phyloP scores from a whole-genome alignment of 140 eudicot species.

The Oenanthe javanica region DNA sequence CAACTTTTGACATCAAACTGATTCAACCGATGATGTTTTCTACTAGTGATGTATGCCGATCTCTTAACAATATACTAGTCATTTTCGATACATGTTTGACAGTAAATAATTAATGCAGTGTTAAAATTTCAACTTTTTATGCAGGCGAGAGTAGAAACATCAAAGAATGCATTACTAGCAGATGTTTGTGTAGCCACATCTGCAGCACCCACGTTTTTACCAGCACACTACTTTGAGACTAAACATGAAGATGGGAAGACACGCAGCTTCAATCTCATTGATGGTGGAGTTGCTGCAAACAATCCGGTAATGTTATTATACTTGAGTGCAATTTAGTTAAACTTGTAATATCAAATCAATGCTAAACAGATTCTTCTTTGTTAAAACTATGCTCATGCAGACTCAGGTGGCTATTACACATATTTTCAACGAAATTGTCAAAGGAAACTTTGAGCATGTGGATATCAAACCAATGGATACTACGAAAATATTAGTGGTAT shows the following conservation, averaged over 20 bases:
- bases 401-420: constrained; percentile 63
- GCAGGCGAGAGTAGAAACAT: constrained; percentile 41
- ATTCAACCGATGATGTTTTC: constrained; percentile 68
- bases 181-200: constrained; percentile 68
- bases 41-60: constrained; percentile 37
- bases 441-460: constrained; percentile 29
- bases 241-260: constrained; percentile 36
- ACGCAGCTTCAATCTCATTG: constrained; percentile 48
- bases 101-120: background rate
- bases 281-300: constrained; percentile 81
- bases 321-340: background rate
- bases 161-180: constrained; percentile 46
- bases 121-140: background rate
- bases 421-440: constrained; percentile 39
- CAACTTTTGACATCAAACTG: constrained; percentile 64
- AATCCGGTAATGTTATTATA: constrained; percentile 48
- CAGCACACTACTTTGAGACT: constrained; percentile 72
- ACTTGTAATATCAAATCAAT: background rate
- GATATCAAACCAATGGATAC: constrained; percentile 38
- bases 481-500: constrained; percentile 49
- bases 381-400: constrained; percentile 17
- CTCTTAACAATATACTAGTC: background rate
- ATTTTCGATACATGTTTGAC: background rate
- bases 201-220: constrained; percentile 72
- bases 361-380: background rate